Evolutionary conservation across 495 filamentous ascomycete species (phyloP), one percentile per base, ranked within the genome.

Genomic region (Penicillium coprophilum): DNA sequence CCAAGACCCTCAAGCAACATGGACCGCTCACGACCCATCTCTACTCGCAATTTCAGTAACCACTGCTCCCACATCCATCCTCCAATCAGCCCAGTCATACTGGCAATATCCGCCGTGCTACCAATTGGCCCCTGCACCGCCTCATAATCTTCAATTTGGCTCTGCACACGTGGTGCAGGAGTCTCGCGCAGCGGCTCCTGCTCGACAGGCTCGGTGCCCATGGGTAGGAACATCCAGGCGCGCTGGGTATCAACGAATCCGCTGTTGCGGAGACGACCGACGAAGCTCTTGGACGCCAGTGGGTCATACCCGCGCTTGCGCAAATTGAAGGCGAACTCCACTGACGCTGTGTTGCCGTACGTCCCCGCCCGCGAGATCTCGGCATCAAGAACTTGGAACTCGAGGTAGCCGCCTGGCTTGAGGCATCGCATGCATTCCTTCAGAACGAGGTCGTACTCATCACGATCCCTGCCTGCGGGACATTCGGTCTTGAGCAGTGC

Each of bases 61-160:
- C 94, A 97, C 71, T 89, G 88, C 81, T 97, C 94, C 93, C 93
- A 98, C 61, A 86, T 82, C 91, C 93, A 96, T 24, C 86, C 84
- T 12, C 92, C 94, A 5, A 96, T 83, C 17, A 97, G 64, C 6
- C 91, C 91, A 1, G 90, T 86, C 46, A 96, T 77, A 55, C 79
- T 84, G 2, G 91, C 90, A 20, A 83, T 83, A 60, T 88, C 84
- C 21, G 84, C 83, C 1, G 89, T 88, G 47, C 84, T 89, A 3
- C 91, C 92, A 20, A 89, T 79, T 38, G 86, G 85, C 6, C 82
- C 85, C 58, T 86, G 85, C 45, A 88, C 80, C 45, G 82, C 82
- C 56, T 80, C 75, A 50, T 81, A 81, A 10, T 71, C 71, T 15
- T 71, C 70, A 17, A 78, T 76, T 24, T 73, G 69, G 54, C 72